Evolutionary conservation across 2,329 filamentous ascomycete genomes (phyloP).

Genomic region (Bipolaris sorokiniana): DNA sequence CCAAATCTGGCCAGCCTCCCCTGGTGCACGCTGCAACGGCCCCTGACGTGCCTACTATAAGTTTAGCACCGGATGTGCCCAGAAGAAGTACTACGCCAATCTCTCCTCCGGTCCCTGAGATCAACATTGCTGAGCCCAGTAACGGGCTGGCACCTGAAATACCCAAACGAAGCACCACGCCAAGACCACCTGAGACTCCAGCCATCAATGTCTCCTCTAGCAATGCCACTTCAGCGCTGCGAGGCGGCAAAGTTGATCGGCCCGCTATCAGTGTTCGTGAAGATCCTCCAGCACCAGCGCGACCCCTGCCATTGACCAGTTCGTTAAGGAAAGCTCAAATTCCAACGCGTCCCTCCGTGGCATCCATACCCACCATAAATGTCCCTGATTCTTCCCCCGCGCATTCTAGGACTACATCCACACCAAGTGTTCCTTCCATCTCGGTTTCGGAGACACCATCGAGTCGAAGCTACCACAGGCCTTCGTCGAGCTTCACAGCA

Average conservation of each 20-base stretch:
- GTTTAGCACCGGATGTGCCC: constrained; percentile 50
- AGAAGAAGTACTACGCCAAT: constrained; percentile 23
- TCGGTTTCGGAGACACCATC: constrained; percentile 35
- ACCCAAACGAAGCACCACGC: constrained; percentile 24
- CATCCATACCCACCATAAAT: constrained; percentile 56
- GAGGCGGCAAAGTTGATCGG: constrained; percentile 25
- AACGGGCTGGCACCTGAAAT: constrained; percentile 57
- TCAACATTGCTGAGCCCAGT: constrained; percentile 52
- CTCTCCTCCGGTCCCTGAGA: constrained; percentile 38
- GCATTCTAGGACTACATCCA: constrained; percentile 35
- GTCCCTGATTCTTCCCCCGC: constrained; percentile 52
- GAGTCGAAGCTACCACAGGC: constrained; percentile 24
- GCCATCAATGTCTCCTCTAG: constrained; percentile 38
- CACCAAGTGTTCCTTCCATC: constrained; percentile 25
- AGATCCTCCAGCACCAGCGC: constrained; percentile 35
- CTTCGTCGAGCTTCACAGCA: constrained; percentile 27
- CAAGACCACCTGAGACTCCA: constrained; percentile 33
- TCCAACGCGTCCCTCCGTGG: constrained; percentile 26
- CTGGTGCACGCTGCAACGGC: constrained; percentile 51
- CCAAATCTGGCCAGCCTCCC: constrained; percentile 33
- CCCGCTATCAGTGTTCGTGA: constrained; percentile 37
- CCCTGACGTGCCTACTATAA: constrained; percentile 57
- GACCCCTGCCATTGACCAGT: constrained; percentile 32
- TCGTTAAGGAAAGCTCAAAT: constrained; percentile 39
- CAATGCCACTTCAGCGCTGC: constrained; percentile 26